Evolutionary conservation across 1,284 basidiomycete species (phyloP), one percentile per base, ranked within the genome.

Genomic region (Cutaneotrichosporon sp.): DNA sequence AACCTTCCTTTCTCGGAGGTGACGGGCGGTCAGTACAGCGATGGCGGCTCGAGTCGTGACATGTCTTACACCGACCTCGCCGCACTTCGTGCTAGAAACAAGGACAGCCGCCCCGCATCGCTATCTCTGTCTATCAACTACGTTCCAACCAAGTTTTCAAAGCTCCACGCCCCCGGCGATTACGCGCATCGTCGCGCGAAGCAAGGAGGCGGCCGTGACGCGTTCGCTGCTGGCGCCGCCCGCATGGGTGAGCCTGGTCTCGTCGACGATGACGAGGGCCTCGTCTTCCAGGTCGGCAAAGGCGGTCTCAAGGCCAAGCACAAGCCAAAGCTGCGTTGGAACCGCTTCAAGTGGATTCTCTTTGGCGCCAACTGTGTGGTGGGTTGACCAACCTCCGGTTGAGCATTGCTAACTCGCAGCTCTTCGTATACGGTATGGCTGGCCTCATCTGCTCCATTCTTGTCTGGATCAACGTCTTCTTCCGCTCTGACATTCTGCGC

Each of bases 281-380:
- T 85, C 32, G 78, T 78, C n/a, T 76, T 79, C 49, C 75, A 76
- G 60, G 61, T 77, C 53, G 77, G 78, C 38, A 80, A 81, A 57
- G 80, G 74, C 34, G 77, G 73, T 5, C 65, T 77, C 72, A 78
- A 72, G 79, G 78, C 78, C 40, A 71, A 79, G 67, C 74, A 81
- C 62, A 82, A 81, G 68, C 79, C 80, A 52, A 84, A 82, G 66
- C 77, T 86, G 69, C 80, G 84, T 36, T 89, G 88, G 88, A 89
- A 86, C 72, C 82, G 81, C 69, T 89, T 89, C 82, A 89, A 89
- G 75, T 89, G 87, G 87, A 79, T 81, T 11, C 74, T 89, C 51
- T 86, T 89, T 70, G 47, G 82, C 36, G 81, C 86, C 42, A 88
- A 88, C 73, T 73, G 77, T 36, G 55, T 85, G 36, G 86, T 87